These are phyloP conservation scores for Leccinum rimulosum DNA, from an alignment of 768 basidiomycete genomes.

Conservation along the genomic window DNA sequence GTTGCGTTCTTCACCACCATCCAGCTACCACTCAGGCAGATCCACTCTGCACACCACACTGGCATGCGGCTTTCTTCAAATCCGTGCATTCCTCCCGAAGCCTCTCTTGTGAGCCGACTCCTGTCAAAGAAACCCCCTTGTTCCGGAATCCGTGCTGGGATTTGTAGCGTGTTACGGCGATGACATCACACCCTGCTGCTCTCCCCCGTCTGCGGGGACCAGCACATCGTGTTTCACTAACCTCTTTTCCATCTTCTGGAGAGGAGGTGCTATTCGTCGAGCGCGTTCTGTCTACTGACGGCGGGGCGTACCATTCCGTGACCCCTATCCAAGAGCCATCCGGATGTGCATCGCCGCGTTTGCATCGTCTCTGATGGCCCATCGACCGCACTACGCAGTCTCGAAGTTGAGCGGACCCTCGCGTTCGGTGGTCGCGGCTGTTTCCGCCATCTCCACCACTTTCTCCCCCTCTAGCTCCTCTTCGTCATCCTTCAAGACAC, in stretches of 20 bases:
- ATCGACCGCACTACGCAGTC: neutral
- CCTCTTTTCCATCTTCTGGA: neutral
- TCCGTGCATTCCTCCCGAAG: neutral
- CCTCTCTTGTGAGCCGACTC: neutral
- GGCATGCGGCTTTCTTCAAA: conserved; percentile 3
- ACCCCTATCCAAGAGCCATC: neutral
- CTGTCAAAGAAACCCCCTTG: neutral
- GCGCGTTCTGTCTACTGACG: neutral
- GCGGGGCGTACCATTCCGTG: neutral
- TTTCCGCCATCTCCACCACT: neutral
- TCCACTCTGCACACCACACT: too few relatives aligned
- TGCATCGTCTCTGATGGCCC: neutral
- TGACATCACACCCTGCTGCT: conserved; percentile 7
- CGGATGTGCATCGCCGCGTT: neutral
- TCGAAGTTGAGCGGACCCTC: neutral
- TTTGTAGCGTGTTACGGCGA: conserved; percentile 5
- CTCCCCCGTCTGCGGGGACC: neutral
- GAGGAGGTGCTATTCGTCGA: neutral
- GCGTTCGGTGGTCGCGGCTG: neutral
- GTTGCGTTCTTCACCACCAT: too few relatives aligned
- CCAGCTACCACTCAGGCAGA: too few relatives aligned
- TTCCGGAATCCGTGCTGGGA: neutral
- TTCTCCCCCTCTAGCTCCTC: too few relatives aligned
- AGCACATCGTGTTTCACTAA: neutral
- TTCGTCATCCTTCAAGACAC: neutral